Evolutionary conservation across 208 protist genomes (phyloP), one percentile per base, ranked within the genome.

Genomic region (Leishmania amazonensis): DNA sequence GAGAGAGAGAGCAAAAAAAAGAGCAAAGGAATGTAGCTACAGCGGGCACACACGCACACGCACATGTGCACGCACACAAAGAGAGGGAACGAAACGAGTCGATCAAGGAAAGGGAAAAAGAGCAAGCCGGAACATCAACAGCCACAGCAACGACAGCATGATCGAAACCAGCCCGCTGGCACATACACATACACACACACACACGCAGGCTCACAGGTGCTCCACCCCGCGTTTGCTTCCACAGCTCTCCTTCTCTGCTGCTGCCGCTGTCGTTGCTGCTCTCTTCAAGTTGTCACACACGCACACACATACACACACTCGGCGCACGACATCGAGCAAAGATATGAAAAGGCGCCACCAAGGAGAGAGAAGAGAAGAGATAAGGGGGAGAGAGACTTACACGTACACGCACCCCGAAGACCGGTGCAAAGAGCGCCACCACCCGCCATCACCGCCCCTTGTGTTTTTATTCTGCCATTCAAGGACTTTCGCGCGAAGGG

Each of bases 1-100:
- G 62, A 80, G 45, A 64, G 31, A 53, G 13, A 64, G 45, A 35
- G 0, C 53, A 28, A 51, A 65, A 77, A 78, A 62, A 47, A 83
- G 79, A 81, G 75, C 49, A 31, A 62, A 42, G 49, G 45, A 11
- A 73, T 42, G 8, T 42, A 38, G 42, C 75, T 47, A 35, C 58
- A 53, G 31, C 65, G 75, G 40, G 4, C 42, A 62, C 51, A 31
- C 68, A 35, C 21, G 24, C 68, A 82, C 70, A 35, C n/a, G 15
- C 17, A 60, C 19, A 28, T 3, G 40, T 24, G 17, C 40, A 51
- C 40, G 17, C 40, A 54, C 70, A 54, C 70, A 54, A 6, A 38
- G 3, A 38, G n/a, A 49, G 35, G 17, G 21, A 71, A 49, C 65
- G 11, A 51, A 42, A 17, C 21, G 6, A n/a, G 11, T 3, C 31